A percentile compares a stretch with the other conserved stretches of the same genome.
These are phyloP conservation scores for Xylaria sp. DNA, from an alignment of 2,329 filamentous ascomycete genomes.

Conservation along the genomic window DNA sequence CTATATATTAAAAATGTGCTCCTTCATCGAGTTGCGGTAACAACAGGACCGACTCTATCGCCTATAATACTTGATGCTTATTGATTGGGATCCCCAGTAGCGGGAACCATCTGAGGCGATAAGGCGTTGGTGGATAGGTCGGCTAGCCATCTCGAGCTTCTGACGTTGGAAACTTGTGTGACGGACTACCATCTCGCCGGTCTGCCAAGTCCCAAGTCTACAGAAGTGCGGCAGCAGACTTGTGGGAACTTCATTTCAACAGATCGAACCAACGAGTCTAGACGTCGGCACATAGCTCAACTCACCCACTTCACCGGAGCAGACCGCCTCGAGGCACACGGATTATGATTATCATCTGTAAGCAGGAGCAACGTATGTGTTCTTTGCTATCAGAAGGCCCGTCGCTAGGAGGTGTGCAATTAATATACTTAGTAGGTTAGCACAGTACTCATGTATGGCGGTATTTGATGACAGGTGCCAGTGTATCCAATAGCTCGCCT, in stretches of 20 bases:
- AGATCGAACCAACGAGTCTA: constrained; percentile 1
- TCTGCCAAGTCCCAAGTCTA: constrained; percentile 8
- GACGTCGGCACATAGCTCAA: constrained; percentile 10
- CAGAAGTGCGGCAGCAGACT: constrained; percentile 18
- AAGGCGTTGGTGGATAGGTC: background rate
- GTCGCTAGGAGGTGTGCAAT: constrained; percentile 32
- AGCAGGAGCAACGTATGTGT: constrained; percentile 1
- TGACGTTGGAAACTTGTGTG: background rate
- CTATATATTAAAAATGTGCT: constrained; percentile 24
- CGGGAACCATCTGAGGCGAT: constrained; percentile 4
- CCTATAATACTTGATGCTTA: constrained; percentile 19
- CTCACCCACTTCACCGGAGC: background rate
- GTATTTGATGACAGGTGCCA: constrained; percentile 13
- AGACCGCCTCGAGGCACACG: constrained; percentile 7
- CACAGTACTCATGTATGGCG: background rate
- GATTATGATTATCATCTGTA: constrained; percentile 18
- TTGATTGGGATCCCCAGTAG: constrained; percentile 2
- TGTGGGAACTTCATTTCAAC: constrained; percentile 9
- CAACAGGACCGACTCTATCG: constrained; percentile 1
- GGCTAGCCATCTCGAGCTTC: constrained; percentile 9
- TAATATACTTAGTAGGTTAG: constrained; percentile 25
- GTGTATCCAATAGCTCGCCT: constrained; percentile 14
- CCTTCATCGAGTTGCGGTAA: constrained; percentile 10
- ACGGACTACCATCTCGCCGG: background rate
- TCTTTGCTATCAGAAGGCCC: constrained; percentile 21